phyloP scores from a whole-genome alignment of 140 eudicot species.

The Senecio squalidus region DNA sequence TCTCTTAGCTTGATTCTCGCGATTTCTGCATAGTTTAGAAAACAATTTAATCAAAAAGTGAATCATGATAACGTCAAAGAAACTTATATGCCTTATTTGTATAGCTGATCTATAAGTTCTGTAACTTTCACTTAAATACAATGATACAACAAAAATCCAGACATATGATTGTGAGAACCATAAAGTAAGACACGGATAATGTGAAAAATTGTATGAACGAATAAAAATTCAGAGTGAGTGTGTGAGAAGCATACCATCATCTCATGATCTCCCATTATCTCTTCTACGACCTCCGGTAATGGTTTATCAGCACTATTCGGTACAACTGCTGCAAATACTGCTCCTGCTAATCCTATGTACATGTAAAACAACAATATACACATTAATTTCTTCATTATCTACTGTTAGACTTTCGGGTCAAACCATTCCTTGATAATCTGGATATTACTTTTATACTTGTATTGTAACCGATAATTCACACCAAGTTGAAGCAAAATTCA shows the following conservation, averaged over 20 bases:
- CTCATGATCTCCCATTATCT: conserved; percentile 92
- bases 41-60: conserved; percentile 9
- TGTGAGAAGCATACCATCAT: conserved; percentile 50
- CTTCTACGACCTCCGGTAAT: conserved; percentile 70
- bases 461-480: background rate
- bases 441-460: background rate
- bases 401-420: conserved; percentile 9
- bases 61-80: background rate
- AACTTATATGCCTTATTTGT: no score
- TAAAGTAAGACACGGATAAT: background rate
- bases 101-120: background rate
- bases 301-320: conserved; percentile 89
- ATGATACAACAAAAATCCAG: background rate
- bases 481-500: conserved; percentile 6
- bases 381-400: background rate
- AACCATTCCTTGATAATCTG: background rate
- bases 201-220: background rate
- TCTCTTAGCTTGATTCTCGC: conserved; percentile 26
- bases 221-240: background rate
- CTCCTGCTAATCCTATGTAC: conserved; percentile 57
- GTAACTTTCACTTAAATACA: background rate
- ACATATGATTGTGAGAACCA: no score
- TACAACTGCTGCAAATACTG: conserved; percentile 86
- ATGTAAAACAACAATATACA: background rate
- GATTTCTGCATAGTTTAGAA: conserved; percentile 28